A percentile compares a stretch with the other conserved stretches of the same genome.
phyloP scores from a whole-genome alignment of 805 yeast species.

The Lipomyces starkeyi region DNA sequence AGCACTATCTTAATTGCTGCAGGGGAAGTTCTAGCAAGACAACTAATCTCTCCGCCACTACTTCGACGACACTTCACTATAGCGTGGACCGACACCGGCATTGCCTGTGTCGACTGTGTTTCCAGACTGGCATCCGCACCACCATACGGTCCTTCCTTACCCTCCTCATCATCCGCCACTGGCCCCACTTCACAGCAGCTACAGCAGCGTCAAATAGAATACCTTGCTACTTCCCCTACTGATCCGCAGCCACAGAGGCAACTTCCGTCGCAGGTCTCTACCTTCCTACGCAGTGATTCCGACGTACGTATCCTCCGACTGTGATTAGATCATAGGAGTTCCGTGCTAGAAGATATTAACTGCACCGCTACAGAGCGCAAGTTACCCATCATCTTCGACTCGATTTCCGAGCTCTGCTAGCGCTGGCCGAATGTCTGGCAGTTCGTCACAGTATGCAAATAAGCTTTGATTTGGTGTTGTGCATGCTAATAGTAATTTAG shows the following conservation, averaged over 20 bases:
- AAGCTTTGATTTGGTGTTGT: no score
- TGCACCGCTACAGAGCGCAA: not conserved
- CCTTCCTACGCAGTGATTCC: slow-evolving; percentile 9
- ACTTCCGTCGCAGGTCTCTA: slow-evolving; percentile 16
- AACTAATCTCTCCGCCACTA: not conserved
- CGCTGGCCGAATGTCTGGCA: slow-evolving; percentile 19
- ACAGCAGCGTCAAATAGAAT: slow-evolving; percentile 1
- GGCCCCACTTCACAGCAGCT: not conserved
- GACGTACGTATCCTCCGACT: not conserved
- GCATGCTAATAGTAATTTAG: not conserved
- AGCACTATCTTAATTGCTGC: not conserved
- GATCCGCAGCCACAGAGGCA: not conserved
- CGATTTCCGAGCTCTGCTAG: not conserved
- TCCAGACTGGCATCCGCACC: slow-evolving; percentile 9
- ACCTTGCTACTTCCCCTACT: not conserved
- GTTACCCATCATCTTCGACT: not conserved
- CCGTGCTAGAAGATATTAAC: not conserved
- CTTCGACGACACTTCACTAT: not conserved
- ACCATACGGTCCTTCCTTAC: not conserved
- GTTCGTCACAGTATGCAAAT: slow-evolving; percentile 19
- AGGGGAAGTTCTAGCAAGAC: not conserved
- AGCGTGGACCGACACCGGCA: not conserved
- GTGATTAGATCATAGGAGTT: not conserved
- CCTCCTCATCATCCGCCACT: not conserved
- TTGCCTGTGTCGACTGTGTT: not conserved